These are phyloP conservation scores for Elongisporangium undulatum DNA, from an alignment of 352 stramenopile species.

Conservation along the genomic window DNA sequence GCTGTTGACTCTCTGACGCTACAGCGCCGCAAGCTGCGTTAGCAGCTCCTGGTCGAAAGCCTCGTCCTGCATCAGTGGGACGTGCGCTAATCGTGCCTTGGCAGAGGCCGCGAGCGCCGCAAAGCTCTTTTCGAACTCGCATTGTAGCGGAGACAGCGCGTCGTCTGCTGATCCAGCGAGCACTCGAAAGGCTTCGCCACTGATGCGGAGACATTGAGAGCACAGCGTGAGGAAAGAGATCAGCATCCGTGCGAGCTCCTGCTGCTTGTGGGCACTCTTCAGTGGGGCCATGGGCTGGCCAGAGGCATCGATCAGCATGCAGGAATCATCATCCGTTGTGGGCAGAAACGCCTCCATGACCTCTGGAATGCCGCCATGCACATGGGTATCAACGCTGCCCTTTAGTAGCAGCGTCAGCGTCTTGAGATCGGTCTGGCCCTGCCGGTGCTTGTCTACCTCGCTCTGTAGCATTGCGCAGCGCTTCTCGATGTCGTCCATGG, in stretches of 20 bases:
- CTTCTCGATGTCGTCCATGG: slow-evolving; percentile 76
- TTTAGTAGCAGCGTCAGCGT: slow-evolving; percentile 76
- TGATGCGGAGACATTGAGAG: slow-evolving; percentile 54
- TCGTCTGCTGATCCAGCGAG: slow-evolving; percentile 7
- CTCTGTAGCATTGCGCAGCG: slow-evolving; percentile 45
- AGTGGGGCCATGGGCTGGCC: slow-evolving; percentile 26
- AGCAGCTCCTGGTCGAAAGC: neutral
- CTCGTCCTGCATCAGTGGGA: neutral
- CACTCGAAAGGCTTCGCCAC: slow-evolving; percentile 48
- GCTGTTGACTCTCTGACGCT: neutral
- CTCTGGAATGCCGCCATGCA: slow-evolving; percentile 70
- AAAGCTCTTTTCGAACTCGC: slow-evolving; percentile 71
- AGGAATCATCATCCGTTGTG: neutral
- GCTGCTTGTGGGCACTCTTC: slow-evolving; percentile 26
- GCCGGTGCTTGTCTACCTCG: slow-evolving; percentile 49
- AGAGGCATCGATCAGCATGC: slow-evolving; percentile 22
- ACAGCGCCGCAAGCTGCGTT: neutral
- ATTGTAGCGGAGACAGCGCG: slow-evolving; percentile 53
- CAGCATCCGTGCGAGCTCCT: slow-evolving; percentile 48
- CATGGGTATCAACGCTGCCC: slow-evolving; percentile 74
- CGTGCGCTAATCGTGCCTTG: neutral
- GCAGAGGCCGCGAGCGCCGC: slow-evolving; percentile 24
- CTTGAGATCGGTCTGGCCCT: slow-evolving; percentile 53
- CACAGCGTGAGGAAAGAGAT: slow-evolving; percentile 55
- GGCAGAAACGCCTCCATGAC: slow-evolving; percentile 66